Evolutionary conservation across 169 alveolate species (phyloP), one percentile per base, ranked within the genome.

Genomic region (Fabrea salina): DNA sequence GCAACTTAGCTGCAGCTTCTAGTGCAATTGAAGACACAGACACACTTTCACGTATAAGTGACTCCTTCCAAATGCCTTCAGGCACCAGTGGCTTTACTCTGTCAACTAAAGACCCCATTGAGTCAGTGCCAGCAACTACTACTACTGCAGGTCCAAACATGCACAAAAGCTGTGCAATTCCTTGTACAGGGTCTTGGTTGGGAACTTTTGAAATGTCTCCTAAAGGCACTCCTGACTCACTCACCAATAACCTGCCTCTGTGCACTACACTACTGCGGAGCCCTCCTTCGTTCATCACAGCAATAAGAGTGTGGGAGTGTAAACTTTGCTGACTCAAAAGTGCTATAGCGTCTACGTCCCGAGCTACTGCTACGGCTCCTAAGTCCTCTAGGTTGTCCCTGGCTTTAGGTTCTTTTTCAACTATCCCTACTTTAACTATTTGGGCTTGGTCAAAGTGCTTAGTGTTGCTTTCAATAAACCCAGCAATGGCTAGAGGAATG

Each of bases 291-390:
- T 33, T 16, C 1, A 61, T 27, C 16, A 61, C 74, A 32, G 41
- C 16, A 30, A 61, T 61, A 11, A 61, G 49, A n/a, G 50, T 33
- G 39, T 35, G 22, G 1, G 51, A 61, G 25, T 61, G 74, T 1
- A 61, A n/a, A 13, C 32, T 16, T n/a, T 16, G n/a, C 25, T 61
- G 54, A 61, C 32, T 61, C 11, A 27, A 61, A 30, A 61, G 50
- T 16, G 78, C 78, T 0, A 68, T 30, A n/a, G 78, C 78, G 30
- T 68, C 78, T n/a, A 68, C 67, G 44, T 68, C 78, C 16, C 78
- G 13, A n/a, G 50, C 30, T 13, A 61, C 25, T 33, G 50, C 43
- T 16, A 61, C 49, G 19, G 74, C 44, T 61, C n/a, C 50, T 30
- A 61, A 61, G 41, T 61, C 19, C 39, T 61, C 32, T 3, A 61